These are phyloP conservation scores for Aureobasidium sp. DNA, from an alignment of 2,329 filamentous ascomycete species.

Conservation along the genomic window DNA sequence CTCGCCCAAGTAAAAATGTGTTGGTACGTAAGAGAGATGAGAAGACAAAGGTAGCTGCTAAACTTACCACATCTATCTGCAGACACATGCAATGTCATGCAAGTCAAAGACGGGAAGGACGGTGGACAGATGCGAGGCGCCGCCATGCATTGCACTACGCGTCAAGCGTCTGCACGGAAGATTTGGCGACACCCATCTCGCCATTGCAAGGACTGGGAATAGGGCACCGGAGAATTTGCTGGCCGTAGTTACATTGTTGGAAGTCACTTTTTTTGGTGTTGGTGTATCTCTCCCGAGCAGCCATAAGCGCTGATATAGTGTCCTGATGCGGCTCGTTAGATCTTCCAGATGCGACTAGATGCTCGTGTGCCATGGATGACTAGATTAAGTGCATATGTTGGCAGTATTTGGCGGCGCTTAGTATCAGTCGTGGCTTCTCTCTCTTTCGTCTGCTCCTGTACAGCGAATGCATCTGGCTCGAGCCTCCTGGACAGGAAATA, in stretches of 20 bases:
- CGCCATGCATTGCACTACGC: slow-evolving; percentile 5
- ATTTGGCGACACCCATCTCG: not conserved
- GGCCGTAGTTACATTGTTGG: not conserved
- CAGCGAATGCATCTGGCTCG: not conserved
- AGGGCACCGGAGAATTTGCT: not conserved
- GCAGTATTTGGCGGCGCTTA: slow-evolving; percentile 7
- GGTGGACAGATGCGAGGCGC: not conserved
- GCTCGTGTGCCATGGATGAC: not conserved
- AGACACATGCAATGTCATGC: slow-evolving; percentile 13
- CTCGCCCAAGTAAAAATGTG: no score
- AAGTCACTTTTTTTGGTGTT: not conserved
- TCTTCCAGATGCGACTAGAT: slow-evolving; percentile 7
- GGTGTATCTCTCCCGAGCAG: not conserved
- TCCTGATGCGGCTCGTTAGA: not conserved
- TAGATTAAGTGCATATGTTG: slow-evolving; percentile 8
- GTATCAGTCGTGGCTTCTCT: not conserved
- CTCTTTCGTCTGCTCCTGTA: not conserved
- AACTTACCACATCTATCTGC: slow-evolving; percentile 1
- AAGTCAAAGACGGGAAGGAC: slow-evolving; percentile 2
- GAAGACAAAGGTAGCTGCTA: not conserved
- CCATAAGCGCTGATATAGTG: not conserved
- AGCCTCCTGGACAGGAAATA: not conserved
- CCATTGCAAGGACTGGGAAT: not conserved
- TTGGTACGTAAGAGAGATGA: not conserved
- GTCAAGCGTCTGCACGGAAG: not conserved